Conservation (phyloP, 2,329 filamentous ascomycete species). For the Laburnicola sp. region DNA sequence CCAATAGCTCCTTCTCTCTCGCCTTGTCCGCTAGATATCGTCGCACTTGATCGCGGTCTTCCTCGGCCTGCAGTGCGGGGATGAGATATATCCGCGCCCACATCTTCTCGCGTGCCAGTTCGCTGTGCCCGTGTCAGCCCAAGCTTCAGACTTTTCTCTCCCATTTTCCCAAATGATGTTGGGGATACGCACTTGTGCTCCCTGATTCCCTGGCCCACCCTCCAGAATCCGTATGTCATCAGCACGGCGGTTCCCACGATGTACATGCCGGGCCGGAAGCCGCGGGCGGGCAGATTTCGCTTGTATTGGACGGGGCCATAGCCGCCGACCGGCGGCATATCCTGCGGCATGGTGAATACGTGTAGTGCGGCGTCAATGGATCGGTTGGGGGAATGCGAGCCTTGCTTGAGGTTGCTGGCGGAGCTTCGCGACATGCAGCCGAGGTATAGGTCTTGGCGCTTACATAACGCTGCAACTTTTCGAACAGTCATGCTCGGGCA, state of each 20-base stretch:
- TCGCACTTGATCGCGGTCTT: slow-evolving; percentile 92
- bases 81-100: slow-evolving; percentile 96
- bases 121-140: slow-evolving; percentile 59
- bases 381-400: slow-evolving; percentile 23
- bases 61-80: slow-evolving; percentile 90
- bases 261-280: slow-evolving; percentile 82
- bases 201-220: slow-evolving; percentile 76
- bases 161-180: not conserved
- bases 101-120: slow-evolving; percentile 95
- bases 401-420: slow-evolving; percentile 31
- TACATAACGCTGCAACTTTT: slow-evolving; percentile 17
- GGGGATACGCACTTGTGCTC: slow-evolving; percentile 81
- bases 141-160: not conserved
- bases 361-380: slow-evolving; percentile 34
- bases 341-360: slow-evolving; percentile 79
- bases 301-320: slow-evolving; percentile 98
- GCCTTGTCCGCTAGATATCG: slow-evolving; percentile 83
- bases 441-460: slow-evolving; percentile 28
- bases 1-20: slow-evolving; percentile 87
- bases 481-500: too few relatives aligned
- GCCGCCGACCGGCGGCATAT: slow-evolving; percentile 93
- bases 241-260: slow-evolving; percentile 75
- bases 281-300: slow-evolving; percentile 89
- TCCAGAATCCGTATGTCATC: slow-evolving; percentile 91
- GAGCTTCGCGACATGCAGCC: slow-evolving; percentile 22